phyloP scores from a whole-genome alignment of 2,329 filamentous ascomycete species.

The Karstenula rhodostoma region DNA sequence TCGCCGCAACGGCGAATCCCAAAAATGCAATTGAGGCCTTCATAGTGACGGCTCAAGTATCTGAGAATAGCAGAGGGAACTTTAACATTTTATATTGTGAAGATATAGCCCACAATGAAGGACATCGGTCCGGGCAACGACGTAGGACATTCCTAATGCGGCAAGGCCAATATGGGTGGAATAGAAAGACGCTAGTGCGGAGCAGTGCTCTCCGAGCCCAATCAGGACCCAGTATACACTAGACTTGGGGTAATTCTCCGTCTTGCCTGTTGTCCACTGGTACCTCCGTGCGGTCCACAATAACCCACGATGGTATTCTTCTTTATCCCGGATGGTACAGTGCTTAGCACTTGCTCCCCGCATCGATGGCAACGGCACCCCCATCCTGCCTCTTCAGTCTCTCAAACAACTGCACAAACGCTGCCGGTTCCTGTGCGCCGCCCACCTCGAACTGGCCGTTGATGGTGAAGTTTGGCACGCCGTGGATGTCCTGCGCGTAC shows the following conservation, averaged over 20 bases:
- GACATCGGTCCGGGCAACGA: constrained; percentile 1
- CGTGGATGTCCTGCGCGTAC: constrained; percentile 62
- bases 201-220: not conserved
- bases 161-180: not conserved
- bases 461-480: constrained; percentile 79
- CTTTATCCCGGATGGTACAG: not conserved
- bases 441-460: constrained; percentile 72
- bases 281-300: not conserved
- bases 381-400: constrained; percentile 61
- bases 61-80: not conserved
- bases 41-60: not conserved
- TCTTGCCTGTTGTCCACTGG: not conserved
- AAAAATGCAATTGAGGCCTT: not conserved
- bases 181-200: not conserved
- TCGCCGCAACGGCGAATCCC: not conserved
- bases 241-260: constrained; percentile 4
- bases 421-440: constrained; percentile 74
- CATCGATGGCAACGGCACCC: constrained; percentile 17
- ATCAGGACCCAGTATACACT: not conserved
- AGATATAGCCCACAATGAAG: constrained; percentile 1
- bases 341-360: constrained; percentile 1
- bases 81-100: constrained; percentile 6
- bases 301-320: not conserved
- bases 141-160: constrained; percentile 4
- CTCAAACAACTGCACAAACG: constrained; percentile 72